These are phyloP conservation scores for Haplographium delicatum DNA, from an alignment of 495 filamentous ascomycete genomes.

Conservation along the genomic window DNA sequence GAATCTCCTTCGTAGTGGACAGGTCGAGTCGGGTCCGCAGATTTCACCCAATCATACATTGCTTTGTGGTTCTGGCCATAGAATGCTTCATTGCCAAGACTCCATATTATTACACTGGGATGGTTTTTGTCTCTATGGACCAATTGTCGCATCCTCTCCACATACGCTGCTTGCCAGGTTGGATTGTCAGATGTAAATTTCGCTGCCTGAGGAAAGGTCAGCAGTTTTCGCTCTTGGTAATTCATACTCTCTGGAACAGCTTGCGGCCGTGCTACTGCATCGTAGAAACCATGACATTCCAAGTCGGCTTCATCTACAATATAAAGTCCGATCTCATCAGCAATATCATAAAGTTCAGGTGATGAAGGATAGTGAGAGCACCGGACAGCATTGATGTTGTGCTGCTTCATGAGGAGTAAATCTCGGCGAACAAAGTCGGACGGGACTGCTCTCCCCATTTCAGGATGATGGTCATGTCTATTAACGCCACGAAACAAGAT, in stretches of 20 bases:
- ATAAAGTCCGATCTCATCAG: conserved; percentile 63
- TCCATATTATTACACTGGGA: conserved; percentile 64
- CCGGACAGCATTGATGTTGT: conserved; percentile 62
- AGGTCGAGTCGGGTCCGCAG: conserved; percentile 48
- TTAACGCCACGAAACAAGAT: conserved; percentile 57
- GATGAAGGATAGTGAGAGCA: conserved; percentile 60
- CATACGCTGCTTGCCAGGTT: conserved; percentile 56
- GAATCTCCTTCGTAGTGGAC: conserved; percentile 65
- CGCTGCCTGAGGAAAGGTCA: conserved; percentile 45
- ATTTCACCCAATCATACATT: conserved; percentile 59
- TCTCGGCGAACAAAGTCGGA: conserved; percentile 50
- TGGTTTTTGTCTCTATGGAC: conserved; percentile 64
- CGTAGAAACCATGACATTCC: conserved; percentile 64
- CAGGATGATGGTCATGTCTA: conserved; percentile 59
- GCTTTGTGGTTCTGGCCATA: conserved; percentile 58
- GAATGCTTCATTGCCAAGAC: conserved; percentile 64
- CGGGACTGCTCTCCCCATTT: conserved; percentile 54
- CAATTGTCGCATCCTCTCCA: conserved; percentile 59
- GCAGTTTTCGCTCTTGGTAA: conserved; percentile 48
- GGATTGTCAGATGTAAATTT: conserved; percentile 58
- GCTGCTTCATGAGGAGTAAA: conserved; percentile 59
- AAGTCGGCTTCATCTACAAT: conserved; percentile 69
- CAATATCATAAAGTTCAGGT: conserved; percentile 51
- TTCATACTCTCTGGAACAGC: conserved; percentile 42
- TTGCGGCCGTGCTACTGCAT: conserved; percentile 38